A percentile compares a stretch with the other conserved stretches of the same genome.
Conservation (phyloP, 805 yeast genomes). For the Schwanniomyces pseudopolymorphus region DNA sequence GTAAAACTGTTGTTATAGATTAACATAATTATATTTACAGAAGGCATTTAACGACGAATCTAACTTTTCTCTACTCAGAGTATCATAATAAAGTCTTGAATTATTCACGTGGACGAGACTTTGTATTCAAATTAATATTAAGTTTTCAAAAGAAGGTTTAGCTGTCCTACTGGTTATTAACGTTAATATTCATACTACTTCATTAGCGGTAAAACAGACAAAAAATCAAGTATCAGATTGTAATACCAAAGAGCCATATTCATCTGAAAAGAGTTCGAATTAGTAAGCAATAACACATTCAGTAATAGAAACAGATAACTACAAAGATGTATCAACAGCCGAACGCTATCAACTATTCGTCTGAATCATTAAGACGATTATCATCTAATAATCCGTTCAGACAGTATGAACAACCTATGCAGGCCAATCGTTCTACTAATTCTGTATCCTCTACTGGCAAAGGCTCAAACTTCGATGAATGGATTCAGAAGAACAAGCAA, state of each 20-base stretch:
- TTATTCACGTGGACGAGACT: neutral
- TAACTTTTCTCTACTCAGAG: neutral
- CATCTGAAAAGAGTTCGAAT: too few species aligned
- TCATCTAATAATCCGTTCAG: slow-evolving; percentile 78
- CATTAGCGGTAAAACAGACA: neutral
- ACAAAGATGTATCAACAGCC: slow-evolving; percentile 44
- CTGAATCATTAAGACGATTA: slow-evolving; percentile 42
- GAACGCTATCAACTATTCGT: slow-evolving; percentile 31
- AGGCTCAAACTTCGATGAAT: slow-evolving; percentile 47
- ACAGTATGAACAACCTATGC: slow-evolving; percentile 18
- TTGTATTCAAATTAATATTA: neutral
- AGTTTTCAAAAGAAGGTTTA: neutral
- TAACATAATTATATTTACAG: neutral
- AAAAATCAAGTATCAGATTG: too few species aligned
- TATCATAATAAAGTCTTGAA: neutral
- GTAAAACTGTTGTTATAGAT: neutral
- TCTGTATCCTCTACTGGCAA: slow-evolving; percentile 21
- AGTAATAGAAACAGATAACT: neutral
- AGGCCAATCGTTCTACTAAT: slow-evolving; percentile 7
- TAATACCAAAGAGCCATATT: too few species aligned
- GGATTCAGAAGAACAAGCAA: slow-evolving; percentile 53
- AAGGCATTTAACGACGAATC: neutral
- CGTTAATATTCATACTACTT: neutral
- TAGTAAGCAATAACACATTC: too few species aligned
- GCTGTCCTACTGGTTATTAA: too few species aligned